Conservation (phyloP, 2,329 filamentous ascomycete genomes). For the Calonectria naviculata region DNA sequence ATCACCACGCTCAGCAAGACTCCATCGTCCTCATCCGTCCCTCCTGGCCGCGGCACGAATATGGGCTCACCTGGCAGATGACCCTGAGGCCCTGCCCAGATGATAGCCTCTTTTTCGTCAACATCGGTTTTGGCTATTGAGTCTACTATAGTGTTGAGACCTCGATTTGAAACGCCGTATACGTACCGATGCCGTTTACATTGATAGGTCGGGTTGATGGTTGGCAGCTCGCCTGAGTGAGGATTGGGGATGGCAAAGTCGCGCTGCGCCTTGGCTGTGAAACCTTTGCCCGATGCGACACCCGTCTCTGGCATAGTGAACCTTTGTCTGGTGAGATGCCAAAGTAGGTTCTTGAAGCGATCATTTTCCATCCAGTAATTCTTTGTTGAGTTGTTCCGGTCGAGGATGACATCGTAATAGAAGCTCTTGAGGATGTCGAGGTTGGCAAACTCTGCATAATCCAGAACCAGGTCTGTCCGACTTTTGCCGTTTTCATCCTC, state of each 20-base stretch:
- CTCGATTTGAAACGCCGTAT: slow-evolving; percentile 67
- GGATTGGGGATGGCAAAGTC: slow-evolving; percentile 61
- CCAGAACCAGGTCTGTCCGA: slow-evolving; percentile 67
- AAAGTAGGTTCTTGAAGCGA: slow-evolving; percentile 48
- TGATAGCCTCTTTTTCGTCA: slow-evolving; percentile 58
- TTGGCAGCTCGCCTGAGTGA: slow-evolving; percentile 72
- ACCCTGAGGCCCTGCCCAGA: slow-evolving; percentile 67
- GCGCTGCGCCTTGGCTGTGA: slow-evolving; percentile 42
- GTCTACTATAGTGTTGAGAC: slow-evolving; percentile 70
- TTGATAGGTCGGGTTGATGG: slow-evolving; percentile 68
- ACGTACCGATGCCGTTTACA: slow-evolving; percentile 68
- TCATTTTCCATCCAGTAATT: slow-evolving; percentile 56
- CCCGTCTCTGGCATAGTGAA: slow-evolving; percentile 48
- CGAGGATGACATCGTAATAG: slow-evolving; percentile 76
- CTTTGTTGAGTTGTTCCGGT: slow-evolving; percentile 58
- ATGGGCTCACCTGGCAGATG: slow-evolving; percentile 78
- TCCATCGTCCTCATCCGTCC: slow-evolving; percentile 70
- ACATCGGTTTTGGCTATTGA: slow-evolving; percentile 74
- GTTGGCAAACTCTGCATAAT: slow-evolving; percentile 73
- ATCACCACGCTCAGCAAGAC: slow-evolving; percentile 72
- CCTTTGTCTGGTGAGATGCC: slow-evolving; percentile 56
- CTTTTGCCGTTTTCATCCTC: slow-evolving; percentile 47
- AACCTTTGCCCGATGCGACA: slow-evolving; percentile 10
- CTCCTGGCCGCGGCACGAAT: slow-evolving; percentile 64
- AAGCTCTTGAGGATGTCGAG: slow-evolving; percentile 73